These are phyloP conservation scores for Rubus parviflorus DNA, from an alignment of 306 rosid species.

Conservation along the genomic window DNA sequence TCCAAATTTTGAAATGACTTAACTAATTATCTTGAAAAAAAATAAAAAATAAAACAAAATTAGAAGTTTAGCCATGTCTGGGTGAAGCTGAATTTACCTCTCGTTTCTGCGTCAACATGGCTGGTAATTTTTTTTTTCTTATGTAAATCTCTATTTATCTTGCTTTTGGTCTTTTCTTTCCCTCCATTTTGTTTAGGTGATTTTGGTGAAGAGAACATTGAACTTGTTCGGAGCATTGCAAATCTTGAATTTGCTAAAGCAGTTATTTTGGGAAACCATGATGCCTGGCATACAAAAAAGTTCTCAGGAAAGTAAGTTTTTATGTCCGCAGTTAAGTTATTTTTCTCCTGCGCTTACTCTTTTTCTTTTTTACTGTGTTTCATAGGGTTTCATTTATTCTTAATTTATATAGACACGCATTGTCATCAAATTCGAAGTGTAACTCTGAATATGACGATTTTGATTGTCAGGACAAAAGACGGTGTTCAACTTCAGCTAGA, in stretches of 20 bases:
- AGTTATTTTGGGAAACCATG: conserved; percentile 87
- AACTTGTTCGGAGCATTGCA: conserved; percentile 75
- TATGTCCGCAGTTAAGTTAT: not conserved
- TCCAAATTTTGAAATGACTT: not conserved
- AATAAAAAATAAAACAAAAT: not conserved
- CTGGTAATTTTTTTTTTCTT: conserved; percentile 18
- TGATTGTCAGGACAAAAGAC: conserved; percentile 68
- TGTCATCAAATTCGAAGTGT: not conserved
- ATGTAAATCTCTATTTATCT: not conserved
- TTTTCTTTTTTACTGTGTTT: not conserved
- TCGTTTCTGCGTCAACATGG: not conserved
- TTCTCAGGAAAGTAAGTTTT: conserved; percentile 75
- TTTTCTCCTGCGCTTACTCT: not conserved
- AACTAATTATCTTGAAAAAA: not conserved
- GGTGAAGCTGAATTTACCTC: conserved; percentile 10
- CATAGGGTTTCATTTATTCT: not conserved
- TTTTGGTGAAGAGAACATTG: conserved; percentile 91
- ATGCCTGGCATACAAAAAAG: conserved; percentile 77
- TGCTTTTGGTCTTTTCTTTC: conserved; percentile 14
- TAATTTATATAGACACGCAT: not conserved
- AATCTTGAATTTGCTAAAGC: conserved; percentile 69
- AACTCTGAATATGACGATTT: conserved; percentile 18
- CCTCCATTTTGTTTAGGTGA: conserved; percentile 56
- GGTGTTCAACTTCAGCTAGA: conserved; percentile 90
- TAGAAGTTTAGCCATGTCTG: not conserved